These are phyloP conservation scores for Dryas octopetala DNA, from an alignment of 306 rosid species.

Conservation along the genomic window DNA sequence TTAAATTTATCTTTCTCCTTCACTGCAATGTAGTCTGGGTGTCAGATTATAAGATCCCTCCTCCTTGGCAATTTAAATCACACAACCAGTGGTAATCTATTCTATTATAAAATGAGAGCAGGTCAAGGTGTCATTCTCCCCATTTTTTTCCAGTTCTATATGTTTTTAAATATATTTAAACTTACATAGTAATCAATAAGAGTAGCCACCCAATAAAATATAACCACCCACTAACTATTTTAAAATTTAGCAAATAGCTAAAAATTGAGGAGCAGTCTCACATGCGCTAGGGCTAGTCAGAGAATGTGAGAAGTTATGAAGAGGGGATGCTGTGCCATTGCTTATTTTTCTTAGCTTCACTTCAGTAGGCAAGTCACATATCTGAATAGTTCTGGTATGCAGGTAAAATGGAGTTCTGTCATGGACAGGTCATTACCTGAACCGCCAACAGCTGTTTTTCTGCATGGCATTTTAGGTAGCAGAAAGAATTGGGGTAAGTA, in stretches of 20 bases:
- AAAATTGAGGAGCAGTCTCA: not conserved
- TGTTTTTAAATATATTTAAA: not conserved
- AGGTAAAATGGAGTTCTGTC: constrained; percentile 90
- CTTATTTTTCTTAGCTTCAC: not conserved
- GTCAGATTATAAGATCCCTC: not conserved
- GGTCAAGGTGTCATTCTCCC: not conserved
- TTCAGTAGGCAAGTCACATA: constrained; percentile 18
- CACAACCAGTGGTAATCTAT: not conserved
- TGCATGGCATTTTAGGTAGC: constrained; percentile 89
- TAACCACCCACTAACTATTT: not conserved
- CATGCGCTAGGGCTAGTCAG: not conserved
- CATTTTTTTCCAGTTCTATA: not conserved
- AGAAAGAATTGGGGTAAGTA: constrained; percentile 93
- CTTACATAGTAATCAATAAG: not conserved
- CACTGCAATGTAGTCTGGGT: not conserved
- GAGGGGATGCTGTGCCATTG: not conserved
- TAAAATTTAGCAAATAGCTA: not conserved
- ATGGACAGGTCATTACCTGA: constrained; percentile 61
- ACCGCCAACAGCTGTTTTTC: constrained; percentile 91
- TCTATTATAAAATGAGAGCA: not conserved
- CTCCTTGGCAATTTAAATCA: not conserved
- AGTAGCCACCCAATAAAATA: not conserved
- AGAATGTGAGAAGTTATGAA: not conserved
- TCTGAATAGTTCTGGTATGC: constrained; percentile 20
- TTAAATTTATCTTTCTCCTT: not conserved